Evolutionary conservation across 2,329 filamentous ascomycete species (phyloP), one percentile per base, ranked within the genome.

Genomic region (Dactylonectria estremocensis): DNA sequence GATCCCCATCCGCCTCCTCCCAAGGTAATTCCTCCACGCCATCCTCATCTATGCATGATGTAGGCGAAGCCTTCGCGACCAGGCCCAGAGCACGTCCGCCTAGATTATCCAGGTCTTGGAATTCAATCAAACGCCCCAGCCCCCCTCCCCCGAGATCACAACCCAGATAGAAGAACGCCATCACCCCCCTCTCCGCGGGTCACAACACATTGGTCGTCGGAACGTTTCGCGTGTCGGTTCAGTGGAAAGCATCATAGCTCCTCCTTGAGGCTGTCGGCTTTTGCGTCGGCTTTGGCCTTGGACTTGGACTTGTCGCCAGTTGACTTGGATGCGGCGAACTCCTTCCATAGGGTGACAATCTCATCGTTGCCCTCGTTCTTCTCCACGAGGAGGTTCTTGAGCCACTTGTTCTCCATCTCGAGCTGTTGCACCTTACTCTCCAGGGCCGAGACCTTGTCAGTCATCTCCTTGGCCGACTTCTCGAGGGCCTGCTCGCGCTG

Each of bases 401-500:
- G 82, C 92, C 92, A 94, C 78, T 92, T 92, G 82, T 95, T 95
- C 83, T 95, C 92, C 74, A 91, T 92, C 83, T 94, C 92, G n/a
- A 95, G 88, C 76, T 94, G 91, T 65, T 88, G 88, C 61, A 96
- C 91, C 66, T 90, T 90, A 75, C 87, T 87, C 82, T 97, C 93
- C 7, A 97, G 87, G 18, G 86, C 85, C 18, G 89, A 85, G 58
- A 95, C 92, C 83, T 95, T 95, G 52, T 96, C 93, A 31, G 89
- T 89, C 83, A 95, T 93, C 73, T 97, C 94, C 81, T 95, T 94
- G 75, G 94, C 91, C 3, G 90, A 92, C 77, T 90, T 90, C 81
- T 95, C 93, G 59, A 97, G 89, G 9, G 93, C 92, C 81, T 95
- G 93, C 84, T 97, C 94, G 57, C 94, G 92, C 83, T 96, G 93